A percentile compares a stretch with the other conserved stretches of the same genome.
Evolutionary conservation across 768 basidiomycete species (phyloP).

Genomic region (Leccinum disarticulatum): DNA sequence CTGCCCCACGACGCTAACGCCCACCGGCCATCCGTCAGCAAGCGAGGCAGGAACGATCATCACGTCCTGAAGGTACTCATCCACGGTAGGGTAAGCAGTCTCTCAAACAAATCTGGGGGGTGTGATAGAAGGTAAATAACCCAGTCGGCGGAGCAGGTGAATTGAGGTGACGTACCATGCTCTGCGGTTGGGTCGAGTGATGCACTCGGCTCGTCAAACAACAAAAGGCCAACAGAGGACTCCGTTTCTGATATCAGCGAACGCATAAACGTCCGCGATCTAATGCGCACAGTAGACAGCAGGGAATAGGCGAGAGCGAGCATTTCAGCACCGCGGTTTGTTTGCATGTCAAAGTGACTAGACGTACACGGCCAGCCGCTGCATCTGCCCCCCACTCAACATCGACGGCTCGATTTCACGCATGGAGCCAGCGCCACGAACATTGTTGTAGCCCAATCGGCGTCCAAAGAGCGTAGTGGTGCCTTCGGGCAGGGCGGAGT

Average conservation of each 20-base stretch:
- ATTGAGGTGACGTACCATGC: slow-evolving; percentile 43
- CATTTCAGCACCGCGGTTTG: not conserved
- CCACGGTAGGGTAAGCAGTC: slow-evolving; percentile 54
- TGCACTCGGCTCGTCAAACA: slow-evolving; percentile 75
- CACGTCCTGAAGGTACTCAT: too few species aligned
- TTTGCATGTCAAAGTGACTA: not conserved
- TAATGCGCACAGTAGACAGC: slow-evolving; percentile 17
- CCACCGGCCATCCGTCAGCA: too few species aligned
- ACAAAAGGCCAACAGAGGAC: slow-evolving; percentile 52
- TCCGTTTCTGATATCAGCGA: slow-evolving; percentile 47
- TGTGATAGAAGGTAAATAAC: not conserved
- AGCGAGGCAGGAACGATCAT: too few species aligned
- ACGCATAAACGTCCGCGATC: slow-evolving; percentile 71
- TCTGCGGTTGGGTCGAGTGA: slow-evolving; percentile 75
- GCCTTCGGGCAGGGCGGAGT: slow-evolving; percentile 64
- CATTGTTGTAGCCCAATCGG: slow-evolving; percentile 47
- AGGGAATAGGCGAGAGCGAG: not conserved
- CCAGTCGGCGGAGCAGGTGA: not conserved
- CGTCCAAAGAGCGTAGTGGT: slow-evolving; percentile 61
- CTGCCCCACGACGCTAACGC: too few species aligned
- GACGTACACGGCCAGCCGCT: slow-evolving; percentile 69
- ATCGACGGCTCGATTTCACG: slow-evolving; percentile 28
- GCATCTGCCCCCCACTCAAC: slow-evolving; percentile 74
- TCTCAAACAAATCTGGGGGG: slow-evolving; percentile 62
- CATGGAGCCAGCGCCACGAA: slow-evolving; percentile 52